Evolutionary conservation across 2,329 filamentous ascomycete genomes (phyloP).

Genomic region (Fusarium veterinarium): DNA sequence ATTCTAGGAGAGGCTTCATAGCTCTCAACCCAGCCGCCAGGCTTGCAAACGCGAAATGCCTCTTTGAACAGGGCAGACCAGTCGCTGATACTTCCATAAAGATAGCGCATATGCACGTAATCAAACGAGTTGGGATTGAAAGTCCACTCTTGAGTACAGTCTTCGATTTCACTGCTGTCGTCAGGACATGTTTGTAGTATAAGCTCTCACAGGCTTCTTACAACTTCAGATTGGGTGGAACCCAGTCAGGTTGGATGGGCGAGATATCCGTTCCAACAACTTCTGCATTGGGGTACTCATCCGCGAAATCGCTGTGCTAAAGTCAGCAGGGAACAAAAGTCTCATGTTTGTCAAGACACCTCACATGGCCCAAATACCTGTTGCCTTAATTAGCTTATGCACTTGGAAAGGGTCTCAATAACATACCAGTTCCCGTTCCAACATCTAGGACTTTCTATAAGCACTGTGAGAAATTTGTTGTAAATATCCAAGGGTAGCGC

Average conservation of each 20-base stretch:
- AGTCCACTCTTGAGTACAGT: slow-evolving; percentile 49
- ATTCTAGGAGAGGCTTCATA: slow-evolving; percentile 46
- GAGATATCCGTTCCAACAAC: slow-evolving; percentile 66
- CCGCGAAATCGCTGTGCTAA: slow-evolving; percentile 58
- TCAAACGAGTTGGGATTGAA: slow-evolving; percentile 58
- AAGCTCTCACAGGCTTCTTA: neutral
- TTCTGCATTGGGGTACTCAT: slow-evolving; percentile 57
- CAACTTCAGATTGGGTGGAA: slow-evolving; percentile 59
- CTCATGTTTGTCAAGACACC: accelerated
- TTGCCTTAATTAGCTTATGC: accelerated
- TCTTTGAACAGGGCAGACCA: slow-evolving; percentile 65
- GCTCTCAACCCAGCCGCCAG: slow-evolving; percentile 61
- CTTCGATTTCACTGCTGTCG: slow-evolving; percentile 35
- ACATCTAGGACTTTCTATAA: slow-evolving; percentile 55
- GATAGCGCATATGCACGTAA: slow-evolving; percentile 68
- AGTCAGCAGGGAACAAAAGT: accelerated
- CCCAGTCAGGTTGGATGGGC: slow-evolving; percentile 66
- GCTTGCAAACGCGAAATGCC: slow-evolving; percentile 63
- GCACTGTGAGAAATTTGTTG: slow-evolving; percentile 5
- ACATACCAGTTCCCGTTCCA: slow-evolving; percentile 65
- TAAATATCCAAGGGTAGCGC: accelerated
- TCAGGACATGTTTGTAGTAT: neutral
- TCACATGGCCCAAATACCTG: slow-evolving; percentile 59
- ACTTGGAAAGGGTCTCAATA: accelerated
- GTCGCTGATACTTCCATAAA: slow-evolving; percentile 67